Percentiles rank a stretch among this genome's conserved stretches.
Evolutionary conservation across 495 filamentous ascomycete species (phyloP).

Genomic region (Parathielavia appendiculata): DNA sequence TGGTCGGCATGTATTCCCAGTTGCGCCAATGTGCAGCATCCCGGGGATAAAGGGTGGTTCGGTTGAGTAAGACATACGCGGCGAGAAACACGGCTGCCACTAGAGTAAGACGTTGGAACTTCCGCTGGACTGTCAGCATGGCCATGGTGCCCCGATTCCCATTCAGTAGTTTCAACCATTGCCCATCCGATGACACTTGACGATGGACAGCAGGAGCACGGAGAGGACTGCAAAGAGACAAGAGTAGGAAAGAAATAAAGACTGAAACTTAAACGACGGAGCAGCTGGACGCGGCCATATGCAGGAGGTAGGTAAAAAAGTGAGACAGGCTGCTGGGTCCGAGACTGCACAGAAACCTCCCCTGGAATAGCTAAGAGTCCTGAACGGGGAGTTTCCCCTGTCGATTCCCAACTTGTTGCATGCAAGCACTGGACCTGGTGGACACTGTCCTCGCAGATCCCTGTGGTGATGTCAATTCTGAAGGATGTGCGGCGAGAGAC

Average conservation of each 20-base stretch:
- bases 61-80: conserved; percentile 18
- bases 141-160: conserved; percentile 21
- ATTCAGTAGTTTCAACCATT: conserved; percentile 20
- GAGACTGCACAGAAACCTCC: not conserved
- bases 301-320: no score
- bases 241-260: not conserved
- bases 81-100: conserved; percentile 21
- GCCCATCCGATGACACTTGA: conserved; percentile 3
- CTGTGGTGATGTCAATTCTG: not conserved
- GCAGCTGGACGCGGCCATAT: no score
- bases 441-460: not conserved
- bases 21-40: not conserved
- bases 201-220: not conserved
- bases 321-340: not conserved
- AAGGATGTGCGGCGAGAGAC: conserved; percentile 4
- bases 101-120: conserved; percentile 24
- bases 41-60: not conserved
- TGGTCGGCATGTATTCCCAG: conserved; percentile 32
- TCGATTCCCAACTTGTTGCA: not conserved
- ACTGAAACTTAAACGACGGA: no score
- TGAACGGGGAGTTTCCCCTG: not conserved
- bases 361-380: not conserved
- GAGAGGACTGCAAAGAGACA: not conserved
- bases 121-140: conserved; percentile 23
- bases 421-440: not conserved